phyloP scores from a whole-genome alignment of 148 eudicot species.

The Nyssa sinensis region DNA sequence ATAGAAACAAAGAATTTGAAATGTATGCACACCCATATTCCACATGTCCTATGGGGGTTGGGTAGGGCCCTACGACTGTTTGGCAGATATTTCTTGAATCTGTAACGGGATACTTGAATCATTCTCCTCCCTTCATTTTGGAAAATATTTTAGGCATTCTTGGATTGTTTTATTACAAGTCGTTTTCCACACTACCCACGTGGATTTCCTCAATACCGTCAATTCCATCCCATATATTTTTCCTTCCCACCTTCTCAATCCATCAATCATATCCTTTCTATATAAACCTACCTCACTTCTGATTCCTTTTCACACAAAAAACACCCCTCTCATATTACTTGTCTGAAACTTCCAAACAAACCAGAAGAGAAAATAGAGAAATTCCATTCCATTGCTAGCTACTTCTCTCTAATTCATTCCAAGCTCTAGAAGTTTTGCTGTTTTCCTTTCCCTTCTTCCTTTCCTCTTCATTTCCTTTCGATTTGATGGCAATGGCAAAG shows the following conservation, averaged over 20 bases:
- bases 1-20: too few species aligned
- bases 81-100: too few species aligned
- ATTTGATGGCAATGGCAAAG: slow-evolving; percentile 13
- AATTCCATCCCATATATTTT: not conserved
- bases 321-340: not conserved
- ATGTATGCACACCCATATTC: too few species aligned
- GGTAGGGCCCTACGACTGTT: too few species aligned
- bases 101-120: too few species aligned
- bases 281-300: not conserved
- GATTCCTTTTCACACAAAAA: not conserved
- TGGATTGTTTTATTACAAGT: not conserved
- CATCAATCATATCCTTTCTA: not conserved
- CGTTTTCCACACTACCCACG: not conserved
- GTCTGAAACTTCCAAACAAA: not conserved
- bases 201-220: not conserved
- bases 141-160: too few species aligned
- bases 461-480: rapidly evolving
- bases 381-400: not conserved
- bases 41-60: too few species aligned
- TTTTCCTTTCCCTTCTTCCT: not conserved
- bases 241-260: not conserved
- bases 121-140: too few species aligned
- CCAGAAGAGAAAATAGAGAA: not conserved
- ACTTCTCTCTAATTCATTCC: not conserved
- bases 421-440: too few species aligned